These are phyloP conservation scores for Speleostelium caveatum DNA, from an alignment of 78 protist genomes.

Conservation along the genomic window DNA sequence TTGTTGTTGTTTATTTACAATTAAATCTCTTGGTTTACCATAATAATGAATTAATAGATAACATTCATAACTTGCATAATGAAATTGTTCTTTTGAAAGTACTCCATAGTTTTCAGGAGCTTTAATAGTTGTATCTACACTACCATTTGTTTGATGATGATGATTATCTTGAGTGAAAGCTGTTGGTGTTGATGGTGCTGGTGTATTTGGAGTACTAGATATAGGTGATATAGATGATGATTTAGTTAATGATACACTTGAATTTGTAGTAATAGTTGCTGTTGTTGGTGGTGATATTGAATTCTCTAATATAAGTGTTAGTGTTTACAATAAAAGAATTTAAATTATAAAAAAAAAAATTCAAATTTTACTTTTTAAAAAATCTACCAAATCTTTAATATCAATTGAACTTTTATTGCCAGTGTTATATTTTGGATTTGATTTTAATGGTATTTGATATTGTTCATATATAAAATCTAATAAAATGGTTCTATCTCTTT, in stretches of 20 bases:
- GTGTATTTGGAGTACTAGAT: not conserved
- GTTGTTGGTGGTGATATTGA: not conserved
- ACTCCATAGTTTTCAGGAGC: conserved; percentile 42
- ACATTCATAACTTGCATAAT: conserved; percentile 61
- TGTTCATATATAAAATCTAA: conserved; percentile 35
- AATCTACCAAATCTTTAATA: conserved; percentile 28
- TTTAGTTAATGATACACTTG: not conserved
- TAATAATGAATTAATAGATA: conserved; percentile 43
- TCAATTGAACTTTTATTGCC: not conserved
- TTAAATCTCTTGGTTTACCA: conserved; percentile 8
- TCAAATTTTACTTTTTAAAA: conserved; percentile 4
- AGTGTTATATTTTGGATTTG: not conserved
- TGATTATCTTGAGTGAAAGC: not conserved
- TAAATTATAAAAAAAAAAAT: not conserved
- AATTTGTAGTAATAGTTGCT: not conserved
- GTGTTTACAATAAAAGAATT: not conserved
- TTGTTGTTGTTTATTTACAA: not conserved
- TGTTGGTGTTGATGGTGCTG: not conserved
- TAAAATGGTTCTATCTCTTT: conserved; percentile 36
- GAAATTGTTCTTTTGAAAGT: conserved; percentile 60
- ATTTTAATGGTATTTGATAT: not conserved
- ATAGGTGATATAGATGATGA: not conserved
- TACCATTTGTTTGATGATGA: not conserved
- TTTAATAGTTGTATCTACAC: not conserved
- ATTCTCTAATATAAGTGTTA: not conserved